A percentile compares a stretch with the other conserved stretches of the same genome.
Evolutionary conservation across 176 grass and related monocot genomes (phyloP).

Genomic region (Olyra latifolia): DNA sequence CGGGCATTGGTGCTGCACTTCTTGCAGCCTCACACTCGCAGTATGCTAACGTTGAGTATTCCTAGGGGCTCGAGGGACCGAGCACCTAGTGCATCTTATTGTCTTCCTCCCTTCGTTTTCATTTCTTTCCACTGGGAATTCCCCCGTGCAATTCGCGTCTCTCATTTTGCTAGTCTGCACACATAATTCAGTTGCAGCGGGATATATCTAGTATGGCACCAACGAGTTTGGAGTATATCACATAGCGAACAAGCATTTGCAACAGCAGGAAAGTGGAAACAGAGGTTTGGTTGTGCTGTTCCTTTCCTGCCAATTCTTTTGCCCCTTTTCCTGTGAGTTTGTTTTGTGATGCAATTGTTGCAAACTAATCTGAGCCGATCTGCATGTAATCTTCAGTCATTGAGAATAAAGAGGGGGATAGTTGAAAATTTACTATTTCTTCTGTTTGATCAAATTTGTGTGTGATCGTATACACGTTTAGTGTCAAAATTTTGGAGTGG

Average conservation of each 20-base stretch:
- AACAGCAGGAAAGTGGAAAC: conserved; percentile 28
- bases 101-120: neutral
- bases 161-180: conserved; percentile 17
- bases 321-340: conserved; percentile 23
- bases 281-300: conserved; percentile 41
- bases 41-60: conserved; percentile 47
- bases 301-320: conserved; percentile 41
- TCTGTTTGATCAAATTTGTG: neutral
- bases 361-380: conserved; percentile 26
- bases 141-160: neutral
- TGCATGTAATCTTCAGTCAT: conserved; percentile 40
- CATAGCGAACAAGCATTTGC: conserved; percentile 18
- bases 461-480: neutral
- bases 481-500: neutral
- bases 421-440: neutral
- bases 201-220: conserved; percentile 25
- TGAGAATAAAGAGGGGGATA: conserved; percentile 53
- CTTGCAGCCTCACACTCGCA: conserved; percentile 86
- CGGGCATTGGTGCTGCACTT: conserved; percentile 77
- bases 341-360: conserved; percentile 23
- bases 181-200: conserved; percentile 34
- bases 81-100: conserved; percentile 14
- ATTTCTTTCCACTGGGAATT: conserved; percentile 15
- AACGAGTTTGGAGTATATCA: conserved; percentile 23
- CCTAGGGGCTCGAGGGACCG: conserved; percentile 17